Evolutionary conservation across 2,329 filamentous ascomycete species (phyloP).

Genomic region (Paraphoma chrysanthemicola): DNA sequence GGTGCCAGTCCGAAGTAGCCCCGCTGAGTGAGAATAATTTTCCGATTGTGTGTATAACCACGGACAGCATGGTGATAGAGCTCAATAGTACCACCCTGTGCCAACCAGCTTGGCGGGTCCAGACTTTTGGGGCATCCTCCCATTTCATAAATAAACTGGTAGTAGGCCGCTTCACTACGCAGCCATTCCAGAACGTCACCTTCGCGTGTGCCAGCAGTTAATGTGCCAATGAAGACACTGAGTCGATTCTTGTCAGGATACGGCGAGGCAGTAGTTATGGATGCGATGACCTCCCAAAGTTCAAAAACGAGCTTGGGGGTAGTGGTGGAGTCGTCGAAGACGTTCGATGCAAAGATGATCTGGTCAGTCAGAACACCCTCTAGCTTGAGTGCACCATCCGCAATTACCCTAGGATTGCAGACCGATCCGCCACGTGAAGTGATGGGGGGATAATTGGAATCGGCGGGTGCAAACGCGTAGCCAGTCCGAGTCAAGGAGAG

Average conservation of each 20-base stretch:
- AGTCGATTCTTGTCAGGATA: background rate
- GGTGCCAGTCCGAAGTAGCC: conserved; percentile 11
- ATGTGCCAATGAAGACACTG: background rate
- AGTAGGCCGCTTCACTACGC: background rate
- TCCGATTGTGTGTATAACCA: conserved; percentile 6
- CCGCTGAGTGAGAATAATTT: conserved; percentile 7
- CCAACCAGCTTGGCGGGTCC: background rate
- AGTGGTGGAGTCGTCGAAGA: background rate
- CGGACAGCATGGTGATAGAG: conserved; percentile 4
- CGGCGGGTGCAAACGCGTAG: conserved; percentile 7
- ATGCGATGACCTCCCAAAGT: background rate
- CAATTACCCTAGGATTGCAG: background rate
- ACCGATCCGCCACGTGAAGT: background rate
- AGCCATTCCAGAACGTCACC: conserved; percentile 2
- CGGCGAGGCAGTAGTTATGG: background rate
- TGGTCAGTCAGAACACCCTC: conserved; percentile 1
- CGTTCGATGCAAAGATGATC: background rate
- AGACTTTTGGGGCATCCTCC: background rate
- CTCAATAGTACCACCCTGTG: background rate
- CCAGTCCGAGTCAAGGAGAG: conserved; percentile 3
- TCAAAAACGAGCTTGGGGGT: background rate
- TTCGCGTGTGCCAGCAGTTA: conserved; percentile 3
- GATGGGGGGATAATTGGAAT: conserved; percentile 1
- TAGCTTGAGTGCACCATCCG: background rate
- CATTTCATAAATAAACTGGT: background rate